Conservation (phyloP, 768 basidiomycete species). For the Tylopilus felleus region DNA sequence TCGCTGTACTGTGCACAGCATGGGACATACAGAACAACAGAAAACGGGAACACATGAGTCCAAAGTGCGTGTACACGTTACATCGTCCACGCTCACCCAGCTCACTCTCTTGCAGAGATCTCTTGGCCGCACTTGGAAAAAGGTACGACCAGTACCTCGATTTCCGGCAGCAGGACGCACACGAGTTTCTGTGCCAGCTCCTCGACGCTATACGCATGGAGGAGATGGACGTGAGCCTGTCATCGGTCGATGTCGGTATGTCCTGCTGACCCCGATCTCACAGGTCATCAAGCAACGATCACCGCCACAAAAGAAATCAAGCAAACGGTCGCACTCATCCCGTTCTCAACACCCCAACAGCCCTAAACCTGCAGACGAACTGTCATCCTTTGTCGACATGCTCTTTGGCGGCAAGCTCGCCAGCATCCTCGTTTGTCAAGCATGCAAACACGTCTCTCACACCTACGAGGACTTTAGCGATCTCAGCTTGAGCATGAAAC, state of each 20-base stretch:
- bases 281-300: constrained; percentile 75
- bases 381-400: constrained; percentile 80
- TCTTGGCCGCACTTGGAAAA: constrained; percentile 65
- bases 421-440: constrained; percentile 90
- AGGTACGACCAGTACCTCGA: constrained; percentile 96
- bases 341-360: not conserved
- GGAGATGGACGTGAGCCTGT: constrained; percentile 70
- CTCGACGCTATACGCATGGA: constrained; percentile 94
- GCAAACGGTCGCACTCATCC: constrained; percentile 15
- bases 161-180: constrained; percentile 94
- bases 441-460: constrained; percentile 90
- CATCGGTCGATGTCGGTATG: not conserved
- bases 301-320: constrained; percentile 42
- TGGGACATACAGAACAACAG: constrained; percentile 59
- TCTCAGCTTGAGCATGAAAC: constrained; percentile 84
- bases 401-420: constrained; percentile 88
- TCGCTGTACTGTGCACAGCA: constrained; percentile 55
- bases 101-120: constrained; percentile 38
- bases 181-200: constrained; percentile 87
- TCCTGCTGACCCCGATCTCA: not conserved
- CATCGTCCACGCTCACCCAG: not conserved
- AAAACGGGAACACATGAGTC: constrained; percentile 54
- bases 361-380: constrained; percentile 35
- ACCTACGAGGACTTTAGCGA: constrained; percentile 84
- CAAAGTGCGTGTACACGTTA: constrained; percentile 53